phyloP scores from a whole-genome alignment of 2,329 filamentous ascomycete species.

The Pestalotiopsis sp. region DNA sequence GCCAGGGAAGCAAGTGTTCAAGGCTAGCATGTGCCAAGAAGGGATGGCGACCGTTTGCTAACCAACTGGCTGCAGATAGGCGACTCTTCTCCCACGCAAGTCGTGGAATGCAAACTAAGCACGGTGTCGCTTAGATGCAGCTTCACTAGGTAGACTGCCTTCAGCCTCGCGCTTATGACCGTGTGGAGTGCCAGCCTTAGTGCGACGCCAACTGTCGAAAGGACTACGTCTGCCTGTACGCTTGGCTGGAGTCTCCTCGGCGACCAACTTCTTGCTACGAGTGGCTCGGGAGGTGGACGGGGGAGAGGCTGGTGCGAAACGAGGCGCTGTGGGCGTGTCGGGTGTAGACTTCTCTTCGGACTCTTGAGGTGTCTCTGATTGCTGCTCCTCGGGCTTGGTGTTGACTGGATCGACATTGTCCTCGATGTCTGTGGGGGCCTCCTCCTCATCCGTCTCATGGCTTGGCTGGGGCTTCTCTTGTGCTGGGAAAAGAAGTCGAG shows the following conservation, averaged over 20 bases:
- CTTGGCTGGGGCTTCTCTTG: conserved; percentile 46
- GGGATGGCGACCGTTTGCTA: background rate
- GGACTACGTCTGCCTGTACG: conserved; percentile 49
- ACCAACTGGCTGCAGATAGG: too few species aligned
- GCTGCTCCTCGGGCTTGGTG: conserved; percentile 24
- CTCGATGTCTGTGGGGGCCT: conserved; percentile 62
- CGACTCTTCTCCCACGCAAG: too few species aligned
- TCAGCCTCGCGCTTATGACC: conserved; percentile 48
- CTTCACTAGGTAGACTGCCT: conserved; percentile 31
- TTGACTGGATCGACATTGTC: conserved; percentile 42
- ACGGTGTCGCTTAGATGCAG: conserved; percentile 34
- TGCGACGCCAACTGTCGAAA: conserved; percentile 70
- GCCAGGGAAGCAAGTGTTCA: background rate
- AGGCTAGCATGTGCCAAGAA: background rate
- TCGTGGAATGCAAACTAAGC: conserved; percentile 24
- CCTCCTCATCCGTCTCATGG: conserved; percentile 54
- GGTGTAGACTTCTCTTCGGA: conserved; percentile 39
- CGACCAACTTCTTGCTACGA: conserved; percentile 53
- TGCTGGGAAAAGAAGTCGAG: conserved; percentile 70
- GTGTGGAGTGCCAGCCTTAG: conserved; percentile 51
- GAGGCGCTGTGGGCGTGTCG: conserved; percentile 57
- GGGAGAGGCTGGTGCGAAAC: conserved; percentile 61
- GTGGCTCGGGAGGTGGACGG: conserved; percentile 64
- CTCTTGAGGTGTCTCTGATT: conserved; percentile 32
- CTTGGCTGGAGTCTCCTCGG: conserved; percentile 45